These are phyloP conservation scores for Taiozyma sp. DNA, from an alignment of 1,139 yeast species.

Conservation along the genomic window DNA sequence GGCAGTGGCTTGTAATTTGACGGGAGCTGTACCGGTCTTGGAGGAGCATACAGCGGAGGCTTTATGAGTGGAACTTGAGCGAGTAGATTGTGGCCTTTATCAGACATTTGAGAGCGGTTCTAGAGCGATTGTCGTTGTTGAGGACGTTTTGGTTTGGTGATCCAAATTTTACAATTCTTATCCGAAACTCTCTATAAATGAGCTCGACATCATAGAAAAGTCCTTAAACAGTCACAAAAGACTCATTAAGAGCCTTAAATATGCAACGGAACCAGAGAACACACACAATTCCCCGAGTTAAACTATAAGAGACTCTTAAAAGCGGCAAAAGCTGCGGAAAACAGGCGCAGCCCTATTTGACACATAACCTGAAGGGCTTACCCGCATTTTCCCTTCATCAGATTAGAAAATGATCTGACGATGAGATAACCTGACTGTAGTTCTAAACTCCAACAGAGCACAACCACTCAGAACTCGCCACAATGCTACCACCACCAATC, in stretches of 20 bases:
- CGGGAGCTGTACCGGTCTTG: constrained; percentile 52
- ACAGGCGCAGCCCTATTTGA: not conserved
- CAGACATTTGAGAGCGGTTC: not conserved
- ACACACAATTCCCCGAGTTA: no score
- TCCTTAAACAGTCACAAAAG: no score
- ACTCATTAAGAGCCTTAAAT: no score
- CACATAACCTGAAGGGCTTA: not conserved
- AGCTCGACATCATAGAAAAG: no score
- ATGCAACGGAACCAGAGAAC: no score
- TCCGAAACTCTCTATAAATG: not conserved
- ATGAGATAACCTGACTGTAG: not conserved
- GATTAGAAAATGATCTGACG: not conserved
- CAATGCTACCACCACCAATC: constrained; percentile 64
- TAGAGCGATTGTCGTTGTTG: not conserved
- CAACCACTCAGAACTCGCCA: not conserved
- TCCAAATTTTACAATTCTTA: not conserved
- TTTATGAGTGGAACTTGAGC: constrained; percentile 51
- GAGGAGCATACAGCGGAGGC: constrained; percentile 50
- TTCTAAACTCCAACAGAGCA: not conserved
- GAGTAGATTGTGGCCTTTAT: constrained; percentile 4
- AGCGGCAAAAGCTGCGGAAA: no score
- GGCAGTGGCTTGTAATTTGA: constrained; percentile 40
- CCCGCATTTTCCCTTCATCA: not conserved
- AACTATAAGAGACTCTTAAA: no score
- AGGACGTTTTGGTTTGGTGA: not conserved